phyloP scores from a whole-genome alignment of 2,329 filamentous ascomycete genomes.

The Hyphodiscus sp. region DNA sequence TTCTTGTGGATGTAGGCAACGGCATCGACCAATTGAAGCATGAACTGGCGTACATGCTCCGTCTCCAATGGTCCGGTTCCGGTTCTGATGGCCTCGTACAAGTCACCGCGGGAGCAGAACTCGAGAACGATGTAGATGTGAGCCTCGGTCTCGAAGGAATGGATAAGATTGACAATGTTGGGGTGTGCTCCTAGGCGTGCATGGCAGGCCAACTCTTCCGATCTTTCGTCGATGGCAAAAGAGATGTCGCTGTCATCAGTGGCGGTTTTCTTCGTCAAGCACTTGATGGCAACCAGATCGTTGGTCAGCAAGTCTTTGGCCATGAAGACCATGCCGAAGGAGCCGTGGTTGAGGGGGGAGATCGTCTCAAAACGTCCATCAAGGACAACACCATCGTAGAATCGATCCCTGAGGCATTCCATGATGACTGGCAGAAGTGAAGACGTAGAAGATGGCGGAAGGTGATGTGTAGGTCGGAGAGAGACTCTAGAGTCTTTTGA shows the following conservation, averaged over 20 bases:
- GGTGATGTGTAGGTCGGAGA: constrained; percentile 6
- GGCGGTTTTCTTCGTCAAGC: constrained; percentile 75
- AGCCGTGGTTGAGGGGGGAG: constrained; percentile 94
- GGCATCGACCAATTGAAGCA: constrained; percentile 87
- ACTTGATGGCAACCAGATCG: constrained; percentile 89
- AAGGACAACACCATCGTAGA: constrained; percentile 72
- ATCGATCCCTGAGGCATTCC: constrained; percentile 83
- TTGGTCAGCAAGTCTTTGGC: constrained; percentile 73
- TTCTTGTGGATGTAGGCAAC: constrained; percentile 87
- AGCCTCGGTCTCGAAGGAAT: constrained; percentile 85
- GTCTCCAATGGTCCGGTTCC: constrained; percentile 87
- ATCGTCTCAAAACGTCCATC: constrained; percentile 87
- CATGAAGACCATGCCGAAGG: constrained; percentile 97
- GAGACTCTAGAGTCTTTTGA: neutral
- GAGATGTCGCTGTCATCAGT: constrained; percentile 46
- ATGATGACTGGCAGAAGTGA: constrained; percentile 38
- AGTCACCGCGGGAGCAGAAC: constrained; percentile 89
- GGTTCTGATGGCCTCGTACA: constrained; percentile 93
- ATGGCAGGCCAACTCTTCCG: constrained; percentile 76
- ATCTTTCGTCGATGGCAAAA: constrained; percentile 73
- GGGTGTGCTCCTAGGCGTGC: constrained; percentile 70
- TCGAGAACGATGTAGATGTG: constrained; percentile 92
- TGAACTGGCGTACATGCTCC: constrained; percentile 93
- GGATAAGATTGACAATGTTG: constrained; percentile 88
- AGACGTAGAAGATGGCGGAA: constrained; percentile 17